A percentile compares a stretch with the other conserved stretches of the same genome.
These are phyloP conservation scores for Tolypocladium tropicale DNA, from an alignment of 2,329 filamentous ascomycete species.

Conservation along the genomic window DNA sequence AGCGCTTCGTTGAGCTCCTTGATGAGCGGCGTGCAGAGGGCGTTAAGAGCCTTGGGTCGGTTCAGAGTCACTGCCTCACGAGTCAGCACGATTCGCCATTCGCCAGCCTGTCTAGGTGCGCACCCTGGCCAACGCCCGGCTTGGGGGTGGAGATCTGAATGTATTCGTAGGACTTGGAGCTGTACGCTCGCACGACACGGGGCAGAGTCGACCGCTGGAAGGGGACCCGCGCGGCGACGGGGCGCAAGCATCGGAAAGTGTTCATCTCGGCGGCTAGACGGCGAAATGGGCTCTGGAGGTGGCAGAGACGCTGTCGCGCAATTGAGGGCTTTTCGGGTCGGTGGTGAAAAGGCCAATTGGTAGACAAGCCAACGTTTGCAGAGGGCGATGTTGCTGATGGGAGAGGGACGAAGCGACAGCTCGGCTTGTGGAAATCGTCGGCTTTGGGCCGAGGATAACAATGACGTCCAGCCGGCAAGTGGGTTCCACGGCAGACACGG, in stretches of 20 bases:
- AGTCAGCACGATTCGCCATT: conserved; percentile 4
- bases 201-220: conserved; percentile 49
- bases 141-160: conserved; percentile 74
- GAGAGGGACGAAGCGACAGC: neutral
- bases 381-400: neutral
- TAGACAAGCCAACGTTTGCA: neutral
- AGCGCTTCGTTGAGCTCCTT: conserved; percentile 78
- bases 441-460: conserved; percentile 17
- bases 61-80: conserved; percentile 66
- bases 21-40: conserved; percentile 84
- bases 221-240: conserved; percentile 34
- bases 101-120: conserved; percentile 9
- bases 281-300: neutral
- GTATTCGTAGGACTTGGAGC: conserved; percentile 59
- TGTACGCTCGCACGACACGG: conserved; percentile 41
- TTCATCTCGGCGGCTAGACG: conserved; percentile 30
- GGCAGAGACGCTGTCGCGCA: neutral
- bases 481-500: neutral
- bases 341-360: neutral
- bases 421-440: conserved; percentile 16
- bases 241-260: conserved; percentile 46
- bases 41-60: conserved; percentile 92
- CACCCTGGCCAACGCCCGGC: conserved; percentile 86
- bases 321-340: neutral
- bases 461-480: neutral